These are phyloP conservation scores for Coffea canephora DNA, from an alignment of 257 asterid species.

Conservation along the genomic window DNA sequence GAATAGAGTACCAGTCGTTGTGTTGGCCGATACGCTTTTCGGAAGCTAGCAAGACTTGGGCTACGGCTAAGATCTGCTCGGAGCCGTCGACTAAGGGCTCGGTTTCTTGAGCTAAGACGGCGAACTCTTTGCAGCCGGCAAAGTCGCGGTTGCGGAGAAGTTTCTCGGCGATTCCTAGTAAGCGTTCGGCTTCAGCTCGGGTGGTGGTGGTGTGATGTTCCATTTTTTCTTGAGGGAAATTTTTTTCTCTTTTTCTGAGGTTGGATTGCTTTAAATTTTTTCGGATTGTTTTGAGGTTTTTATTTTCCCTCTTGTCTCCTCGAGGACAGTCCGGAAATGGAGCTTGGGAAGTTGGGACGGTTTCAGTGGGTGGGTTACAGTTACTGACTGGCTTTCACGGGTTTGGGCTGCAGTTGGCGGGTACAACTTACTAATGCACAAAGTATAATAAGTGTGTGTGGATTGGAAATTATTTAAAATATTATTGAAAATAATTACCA, in stretches of 20 bases:
- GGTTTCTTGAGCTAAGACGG: slow-evolving; percentile 77
- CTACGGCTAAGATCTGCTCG: slow-evolving; percentile 88
- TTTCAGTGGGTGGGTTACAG: too few species aligned
- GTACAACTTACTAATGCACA: background rate
- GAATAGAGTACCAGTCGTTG: slow-evolving; percentile 75
- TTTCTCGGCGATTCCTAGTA: slow-evolving; percentile 82
- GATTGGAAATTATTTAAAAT: too few species aligned
- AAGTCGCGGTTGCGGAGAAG: slow-evolving; percentile 63
- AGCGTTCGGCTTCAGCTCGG: slow-evolving; percentile 93
- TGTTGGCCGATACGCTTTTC: slow-evolving; percentile 55
- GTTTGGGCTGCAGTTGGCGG: background rate
- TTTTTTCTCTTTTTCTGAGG: background rate
- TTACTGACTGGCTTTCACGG: too few species aligned
- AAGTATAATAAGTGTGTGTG: too few species aligned
- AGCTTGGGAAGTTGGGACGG: too few species aligned
- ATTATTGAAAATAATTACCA: too few species aligned
- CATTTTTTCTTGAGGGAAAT: slow-evolving; percentile 25
- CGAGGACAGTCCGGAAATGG: too few species aligned
- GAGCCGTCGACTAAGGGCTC: slow-evolving; percentile 89
- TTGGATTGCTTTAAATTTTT: too few species aligned
- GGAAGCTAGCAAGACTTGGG: slow-evolving; percentile 69
- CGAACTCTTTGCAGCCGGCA: slow-evolving; percentile 67
- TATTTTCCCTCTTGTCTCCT: too few species aligned
- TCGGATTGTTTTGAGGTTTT: too few species aligned
- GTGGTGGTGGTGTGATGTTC: slow-evolving; percentile 78